Evolutionary conservation across 768 basidiomycete species (phyloP).

Genomic region (Kwoniella pini): DNA sequence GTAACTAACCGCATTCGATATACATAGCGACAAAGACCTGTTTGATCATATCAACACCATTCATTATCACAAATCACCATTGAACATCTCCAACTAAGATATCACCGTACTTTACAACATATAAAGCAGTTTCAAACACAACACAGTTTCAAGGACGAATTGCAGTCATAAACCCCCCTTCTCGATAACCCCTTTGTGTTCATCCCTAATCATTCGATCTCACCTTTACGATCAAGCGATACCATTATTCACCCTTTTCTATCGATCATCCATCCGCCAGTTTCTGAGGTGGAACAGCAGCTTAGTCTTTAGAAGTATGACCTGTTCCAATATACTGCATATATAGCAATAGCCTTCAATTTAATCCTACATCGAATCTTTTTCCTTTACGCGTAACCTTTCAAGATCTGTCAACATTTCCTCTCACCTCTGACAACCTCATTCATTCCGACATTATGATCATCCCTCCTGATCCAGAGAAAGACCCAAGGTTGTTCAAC

Average conservation of each 20-base stretch:
- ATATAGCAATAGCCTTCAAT: no score
- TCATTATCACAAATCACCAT: not conserved
- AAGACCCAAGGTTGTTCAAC: conserved; percentile 41
- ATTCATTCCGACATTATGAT: conserved; percentile 36
- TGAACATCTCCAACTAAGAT: not conserved
- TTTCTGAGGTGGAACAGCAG: no score
- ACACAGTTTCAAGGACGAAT: not conserved
- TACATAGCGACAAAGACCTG: conserved; percentile 4
- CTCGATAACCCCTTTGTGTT: not conserved
- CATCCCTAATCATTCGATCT: not conserved
- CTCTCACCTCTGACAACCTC: not conserved
- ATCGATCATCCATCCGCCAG: no score
- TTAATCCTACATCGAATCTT: no score
- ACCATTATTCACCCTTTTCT: no score
- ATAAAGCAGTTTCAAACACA: no score
- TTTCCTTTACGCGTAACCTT: not conserved
- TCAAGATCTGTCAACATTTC: not conserved
- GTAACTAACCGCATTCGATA: not conserved
- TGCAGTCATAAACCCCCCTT: not conserved
- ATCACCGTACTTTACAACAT: no score
- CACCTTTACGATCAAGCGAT: no score
- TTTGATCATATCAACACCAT: not conserved
- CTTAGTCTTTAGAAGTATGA: no score
- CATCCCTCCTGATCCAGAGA: conserved; percentile 52
- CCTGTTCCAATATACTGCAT: no score